Evolutionary conservation across 768 basidiomycete genomes (phyloP), one percentile per base, ranked within the genome.

Genomic region (Hygrophorus russula): DNA sequence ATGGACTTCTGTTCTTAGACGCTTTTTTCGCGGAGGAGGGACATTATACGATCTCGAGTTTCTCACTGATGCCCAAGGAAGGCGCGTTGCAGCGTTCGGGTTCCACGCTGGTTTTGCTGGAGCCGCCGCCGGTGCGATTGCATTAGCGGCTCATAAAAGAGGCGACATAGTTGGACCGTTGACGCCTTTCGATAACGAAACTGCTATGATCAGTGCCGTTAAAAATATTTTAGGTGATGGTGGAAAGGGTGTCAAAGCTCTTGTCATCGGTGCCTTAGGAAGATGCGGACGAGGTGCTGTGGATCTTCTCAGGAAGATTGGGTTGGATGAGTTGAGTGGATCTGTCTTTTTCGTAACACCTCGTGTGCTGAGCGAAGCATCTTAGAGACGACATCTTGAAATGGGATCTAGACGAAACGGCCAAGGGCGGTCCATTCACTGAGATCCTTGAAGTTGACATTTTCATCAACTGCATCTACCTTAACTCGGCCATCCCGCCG

Each of bases 61-160:
- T 66, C 71, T 98, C 49, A 83, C 78, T 49, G 90, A 98, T 57
- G 76, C 69, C 2, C 67, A 53, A 31, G 90, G 93, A 11, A 74
- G 94, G 20, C 84, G 96, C 36, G 92, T 99, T 29, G 94, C 96
- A 12, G 96, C 96, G 0, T 99, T 99, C 56, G 96, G 96, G 5
- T 99, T 83, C 68, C 88, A 98, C 60, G 96, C 96, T 10, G 96
- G 96, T 4, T 99, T 97, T 54, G 92, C 94, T n/a, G 96, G 96
- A 12, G 90, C 92, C 8, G 94, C 92, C 4, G 91, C 87, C 0
- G 83, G 87, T 15, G 87, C 86, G 6, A 73, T 98, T 19, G 90
- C 88, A 2, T 60, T 80, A 28, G 86, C 82, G 1, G 71, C 83
- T 15, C 74, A 82, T 41, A 69, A 71, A 49, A 66, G 72, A 36